Evolutionary conservation across 345 rosid species (phyloP).

Genomic region (Trapa bicornis): DNA sequence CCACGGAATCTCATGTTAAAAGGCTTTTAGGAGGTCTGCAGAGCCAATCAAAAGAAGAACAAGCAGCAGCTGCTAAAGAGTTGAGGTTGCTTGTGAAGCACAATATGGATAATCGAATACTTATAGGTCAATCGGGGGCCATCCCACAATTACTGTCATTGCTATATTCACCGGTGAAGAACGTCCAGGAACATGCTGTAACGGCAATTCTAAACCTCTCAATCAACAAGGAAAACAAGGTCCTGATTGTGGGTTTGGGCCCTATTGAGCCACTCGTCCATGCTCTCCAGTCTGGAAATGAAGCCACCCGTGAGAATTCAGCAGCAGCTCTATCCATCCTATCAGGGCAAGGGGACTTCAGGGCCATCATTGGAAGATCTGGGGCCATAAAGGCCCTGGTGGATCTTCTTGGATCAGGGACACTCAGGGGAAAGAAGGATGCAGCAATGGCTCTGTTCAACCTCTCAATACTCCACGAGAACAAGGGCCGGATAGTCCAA

Average conservation of each 20-base stretch:
- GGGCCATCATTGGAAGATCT: constrained; percentile 68
- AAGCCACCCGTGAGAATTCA: constrained; percentile 80
- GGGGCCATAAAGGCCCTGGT: constrained; percentile 71
- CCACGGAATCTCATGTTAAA: constrained; percentile 34
- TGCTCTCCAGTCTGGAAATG: constrained; percentile 61
- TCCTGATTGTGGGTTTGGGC: constrained; percentile 58
- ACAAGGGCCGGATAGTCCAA: constrained; percentile 82
- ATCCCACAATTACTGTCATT: constrained; percentile 52
- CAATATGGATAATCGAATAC: constrained; percentile 54
- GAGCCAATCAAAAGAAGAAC: constrained; percentile 35
- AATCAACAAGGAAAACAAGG: constrained; percentile 62
- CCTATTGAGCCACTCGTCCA: constrained; percentile 72
- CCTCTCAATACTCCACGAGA: constrained; percentile 82
- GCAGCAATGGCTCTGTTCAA: constrained; percentile 88
- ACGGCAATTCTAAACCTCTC: constrained; percentile 83
- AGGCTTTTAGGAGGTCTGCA: constrained; percentile 54
- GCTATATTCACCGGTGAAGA: constrained; percentile 48
- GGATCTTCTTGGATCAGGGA: constrained; percentile 70
- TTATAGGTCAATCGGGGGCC: constrained; percentile 59
- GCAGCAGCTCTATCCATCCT: constrained; percentile 81
- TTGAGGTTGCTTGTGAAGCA: constrained; percentile 66
- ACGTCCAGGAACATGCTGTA: constrained; percentile 82
- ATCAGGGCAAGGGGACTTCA: constrained; percentile 63
- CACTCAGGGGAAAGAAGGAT: constrained; percentile 81
- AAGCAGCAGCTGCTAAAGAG: constrained; percentile 70